phyloP scores from a whole-genome alignment of 2,329 filamentous ascomycete species.

The Aspergillus nomiae region DNA sequence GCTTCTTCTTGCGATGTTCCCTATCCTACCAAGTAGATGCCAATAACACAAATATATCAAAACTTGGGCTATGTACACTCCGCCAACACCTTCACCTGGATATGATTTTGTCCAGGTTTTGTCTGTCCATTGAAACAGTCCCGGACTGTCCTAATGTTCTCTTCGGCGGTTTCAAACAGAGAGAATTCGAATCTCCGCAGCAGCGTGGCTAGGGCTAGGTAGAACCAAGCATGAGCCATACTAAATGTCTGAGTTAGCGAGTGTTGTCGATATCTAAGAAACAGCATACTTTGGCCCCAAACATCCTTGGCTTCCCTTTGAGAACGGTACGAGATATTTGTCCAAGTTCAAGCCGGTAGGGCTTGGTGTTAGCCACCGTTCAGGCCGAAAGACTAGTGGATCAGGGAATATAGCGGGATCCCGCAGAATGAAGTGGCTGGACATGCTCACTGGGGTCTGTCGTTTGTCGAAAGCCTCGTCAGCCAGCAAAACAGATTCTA shows the following conservation, averaged over 20 bases:
- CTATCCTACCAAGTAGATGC: background rate
- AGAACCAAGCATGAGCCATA: slow-evolving; percentile 21
- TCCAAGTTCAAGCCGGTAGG: slow-evolving; percentile 16
- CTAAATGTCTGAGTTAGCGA: slow-evolving; percentile 5
- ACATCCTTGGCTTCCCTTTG: slow-evolving; percentile 31
- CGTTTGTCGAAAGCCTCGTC: background rate
- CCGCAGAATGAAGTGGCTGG: slow-evolving; percentile 19
- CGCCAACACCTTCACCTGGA: slow-evolving; percentile 11
- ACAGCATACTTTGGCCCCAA: slow-evolving; percentile 28
- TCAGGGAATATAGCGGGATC: slow-evolving; percentile 34
- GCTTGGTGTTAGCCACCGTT: slow-evolving; percentile 31
- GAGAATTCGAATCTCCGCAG: slow-evolving; percentile 30
- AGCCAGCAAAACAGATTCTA: background rate
- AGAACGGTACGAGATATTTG: slow-evolving; percentile 30
- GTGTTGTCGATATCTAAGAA: background rate
- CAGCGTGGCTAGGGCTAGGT: slow-evolving; percentile 29
- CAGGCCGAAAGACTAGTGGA: slow-evolving; percentile 29
- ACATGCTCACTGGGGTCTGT: slow-evolving; percentile 24
- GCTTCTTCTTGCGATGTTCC: background rate
- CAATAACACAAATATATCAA: background rate
- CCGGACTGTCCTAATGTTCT: slow-evolving; percentile 30
- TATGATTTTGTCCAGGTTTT: slow-evolving; percentile 7
- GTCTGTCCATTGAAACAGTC: slow-evolving; percentile 26
- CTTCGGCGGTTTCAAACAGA: slow-evolving; percentile 29
- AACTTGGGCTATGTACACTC: background rate